A percentile compares a stretch with the other conserved stretches of the same genome.
These are phyloP conservation scores for Penicillium ochrochloron DNA, from an alignment of 495 filamentous ascomycete genomes.

Conservation along the genomic window DNA sequence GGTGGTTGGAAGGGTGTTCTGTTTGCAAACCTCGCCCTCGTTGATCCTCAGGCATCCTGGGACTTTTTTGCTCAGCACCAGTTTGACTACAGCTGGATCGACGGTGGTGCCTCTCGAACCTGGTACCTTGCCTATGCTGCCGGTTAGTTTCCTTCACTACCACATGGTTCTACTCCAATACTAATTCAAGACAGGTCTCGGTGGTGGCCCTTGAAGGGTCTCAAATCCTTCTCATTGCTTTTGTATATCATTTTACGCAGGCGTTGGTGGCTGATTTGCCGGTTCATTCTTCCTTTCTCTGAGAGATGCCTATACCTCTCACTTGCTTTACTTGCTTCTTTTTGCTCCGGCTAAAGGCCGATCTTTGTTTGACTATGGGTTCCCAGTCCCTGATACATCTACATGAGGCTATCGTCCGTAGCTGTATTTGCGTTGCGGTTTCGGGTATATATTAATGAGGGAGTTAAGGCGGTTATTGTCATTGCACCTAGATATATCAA, in stretches of 20 bases:
- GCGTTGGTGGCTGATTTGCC: background rate
- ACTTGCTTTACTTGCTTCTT: background rate
- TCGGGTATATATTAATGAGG: conserved; percentile 16
- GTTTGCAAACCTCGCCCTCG: conserved; percentile 78
- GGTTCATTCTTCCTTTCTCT: background rate
- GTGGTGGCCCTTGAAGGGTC: conserved; percentile 20
- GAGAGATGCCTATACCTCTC: background rate
- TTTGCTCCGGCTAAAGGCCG: background rate
- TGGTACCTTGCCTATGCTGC: conserved; percentile 90
- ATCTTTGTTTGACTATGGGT: background rate
- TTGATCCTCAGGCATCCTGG: conserved; percentile 72
- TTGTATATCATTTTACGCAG: background rate
- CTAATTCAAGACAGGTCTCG: conserved; percentile 21
- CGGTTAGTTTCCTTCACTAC: conserved; percentile 42
- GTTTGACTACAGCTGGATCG: conserved; percentile 76
- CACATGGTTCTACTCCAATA: background rate
- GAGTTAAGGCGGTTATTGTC: background rate
- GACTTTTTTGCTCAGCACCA: conserved; percentile 69
- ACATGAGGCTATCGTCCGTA: conserved; percentile 10
- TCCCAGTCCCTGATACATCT: background rate
- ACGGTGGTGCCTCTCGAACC: conserved; percentile 82
- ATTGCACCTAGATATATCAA: background rate
- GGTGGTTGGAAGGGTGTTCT: conserved; percentile 89
- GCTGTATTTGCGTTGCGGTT: conserved; percentile 16
- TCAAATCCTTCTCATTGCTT: background rate